Evolutionary conservation across 768 basidiomycete species (phyloP).

Genomic region (Amanita thiersii): DNA sequence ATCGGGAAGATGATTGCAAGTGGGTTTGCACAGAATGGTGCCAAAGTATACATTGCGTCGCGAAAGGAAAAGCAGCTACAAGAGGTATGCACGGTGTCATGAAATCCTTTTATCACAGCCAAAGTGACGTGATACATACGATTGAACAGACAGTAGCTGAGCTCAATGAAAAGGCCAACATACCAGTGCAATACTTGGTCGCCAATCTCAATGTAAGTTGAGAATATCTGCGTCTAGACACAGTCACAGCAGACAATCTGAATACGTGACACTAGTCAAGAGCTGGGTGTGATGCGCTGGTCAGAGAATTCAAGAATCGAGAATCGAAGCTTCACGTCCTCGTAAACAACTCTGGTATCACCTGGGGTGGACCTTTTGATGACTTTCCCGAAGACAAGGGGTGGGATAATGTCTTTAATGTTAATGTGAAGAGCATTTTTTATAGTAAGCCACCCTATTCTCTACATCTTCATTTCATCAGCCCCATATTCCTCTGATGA

Average conservation of each 20-base stretch:
- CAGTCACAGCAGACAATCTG: background rate
- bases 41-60: conserved; percentile 84
- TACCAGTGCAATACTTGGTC: conserved; percentile 58
- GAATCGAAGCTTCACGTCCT: conserved; percentile 75
- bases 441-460: conserved; percentile 47
- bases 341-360: conserved; percentile 75
- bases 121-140: background rate
- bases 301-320: conserved; percentile 56
- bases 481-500: conserved; percentile 2
- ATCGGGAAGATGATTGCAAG: conserved; percentile 81
- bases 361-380: conserved; percentile 68
- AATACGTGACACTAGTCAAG: conserved; percentile 57
- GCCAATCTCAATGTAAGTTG: conserved; percentile 63
- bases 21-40: conserved; percentile 79
- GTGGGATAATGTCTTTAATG: conserved; percentile 77
- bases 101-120: background rate
- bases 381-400: conserved; percentile 75
- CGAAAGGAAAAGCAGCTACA: conserved; percentile 74
- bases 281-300: conserved; percentile 71
- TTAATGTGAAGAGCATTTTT: conserved; percentile 83
- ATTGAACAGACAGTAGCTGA: conserved; percentile 41
- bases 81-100: conserved; percentile 38
- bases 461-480: background rate
- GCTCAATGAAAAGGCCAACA: conserved; percentile 47
- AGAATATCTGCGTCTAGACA: background rate